Evolutionary conservation across 352 stramenopile genomes (phyloP).

Genomic region (Globisporangium mamillatum): DNA sequence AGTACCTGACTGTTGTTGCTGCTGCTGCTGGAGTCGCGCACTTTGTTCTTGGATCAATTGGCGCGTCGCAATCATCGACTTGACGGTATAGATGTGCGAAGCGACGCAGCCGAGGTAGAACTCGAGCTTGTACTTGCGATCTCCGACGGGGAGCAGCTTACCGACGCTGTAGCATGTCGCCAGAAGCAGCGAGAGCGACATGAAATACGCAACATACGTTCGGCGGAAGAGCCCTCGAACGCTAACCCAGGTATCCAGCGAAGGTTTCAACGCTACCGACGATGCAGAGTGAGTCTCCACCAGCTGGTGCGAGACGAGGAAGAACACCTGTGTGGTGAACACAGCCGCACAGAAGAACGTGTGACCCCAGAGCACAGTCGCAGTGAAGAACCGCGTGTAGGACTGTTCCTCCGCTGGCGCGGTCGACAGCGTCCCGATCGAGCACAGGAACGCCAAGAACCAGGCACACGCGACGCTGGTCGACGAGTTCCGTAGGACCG

Average conservation of each 20-base stretch:
- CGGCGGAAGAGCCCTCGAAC: background rate
- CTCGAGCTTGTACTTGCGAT: background rate
- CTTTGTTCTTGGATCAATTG: conserved; percentile 6
- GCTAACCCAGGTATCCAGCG: too few relatives aligned
- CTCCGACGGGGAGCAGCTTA: background rate
- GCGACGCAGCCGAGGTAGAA: conserved; percentile 2
- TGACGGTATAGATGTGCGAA: background rate
- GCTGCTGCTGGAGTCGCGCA: background rate
- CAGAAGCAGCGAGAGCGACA: background rate
- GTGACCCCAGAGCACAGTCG: background rate
- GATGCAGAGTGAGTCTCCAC: background rate
- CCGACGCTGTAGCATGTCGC: background rate
- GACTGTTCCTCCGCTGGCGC: conserved; percentile 1
- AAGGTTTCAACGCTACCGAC: background rate
- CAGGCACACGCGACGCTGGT: background rate
- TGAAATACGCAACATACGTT: conserved; percentile 4
- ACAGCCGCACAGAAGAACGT: background rate
- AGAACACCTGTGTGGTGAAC: background rate
- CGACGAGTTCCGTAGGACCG: background rate
- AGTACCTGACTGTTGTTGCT: background rate
- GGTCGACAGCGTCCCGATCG: conserved; percentile 21
- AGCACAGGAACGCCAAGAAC: background rate
- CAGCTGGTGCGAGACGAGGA: background rate
- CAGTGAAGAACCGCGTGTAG: conserved; percentile 1
- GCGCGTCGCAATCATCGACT: conserved; percentile 1